phyloP scores from a whole-genome alignment of 768 basidiomycete species.

The Suillus subalutaceus region DNA sequence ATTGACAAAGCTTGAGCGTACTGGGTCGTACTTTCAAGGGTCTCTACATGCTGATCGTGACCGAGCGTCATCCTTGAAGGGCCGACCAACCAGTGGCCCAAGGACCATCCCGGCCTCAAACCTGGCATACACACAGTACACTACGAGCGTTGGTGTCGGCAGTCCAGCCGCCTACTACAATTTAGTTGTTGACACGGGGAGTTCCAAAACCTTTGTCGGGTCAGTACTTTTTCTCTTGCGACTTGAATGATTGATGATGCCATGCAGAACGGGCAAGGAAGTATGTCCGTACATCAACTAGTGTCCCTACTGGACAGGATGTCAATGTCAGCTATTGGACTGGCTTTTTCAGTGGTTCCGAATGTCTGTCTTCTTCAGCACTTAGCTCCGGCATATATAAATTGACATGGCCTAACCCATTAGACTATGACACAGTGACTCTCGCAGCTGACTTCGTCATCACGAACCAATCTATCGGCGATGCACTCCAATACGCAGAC shows the following conservation, averaged over 20 bases:
- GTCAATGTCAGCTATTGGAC: conserved; percentile 16
- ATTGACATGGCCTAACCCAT: background rate
- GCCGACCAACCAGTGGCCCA: conserved; percentile 8
- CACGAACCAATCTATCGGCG: conserved; percentile 32
- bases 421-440: conserved; percentile 31
- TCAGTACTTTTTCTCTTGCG: conserved; percentile 4
- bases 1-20: conserved; percentile 18
- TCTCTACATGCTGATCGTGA: conserved; percentile 22
- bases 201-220: conserved; percentile 35
- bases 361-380: conserved; percentile 26
- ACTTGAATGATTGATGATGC: background rate
- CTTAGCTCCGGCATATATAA: background rate
- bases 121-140: conserved; percentile 21
- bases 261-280: conserved; percentile 21
- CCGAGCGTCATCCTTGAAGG: conserved; percentile 18
- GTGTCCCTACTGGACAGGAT: conserved; percentile 26
- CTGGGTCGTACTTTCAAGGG: conserved; percentile 21
- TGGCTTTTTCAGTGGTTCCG: conserved; percentile 33
- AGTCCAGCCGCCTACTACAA: conserved; percentile 30
- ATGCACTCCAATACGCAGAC: conserved; percentile 15
- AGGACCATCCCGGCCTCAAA: conserved; percentile 21
- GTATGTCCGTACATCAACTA: conserved; percentile 26
- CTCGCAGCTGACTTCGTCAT: conserved; percentile 28
- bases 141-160: conserved; percentile 28
- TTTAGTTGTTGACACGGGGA: conserved; percentile 35